Base-by-base conservation (phyloP, 2,329 filamentous ascomycete species). In the Leptographium galeiforme region DNA sequence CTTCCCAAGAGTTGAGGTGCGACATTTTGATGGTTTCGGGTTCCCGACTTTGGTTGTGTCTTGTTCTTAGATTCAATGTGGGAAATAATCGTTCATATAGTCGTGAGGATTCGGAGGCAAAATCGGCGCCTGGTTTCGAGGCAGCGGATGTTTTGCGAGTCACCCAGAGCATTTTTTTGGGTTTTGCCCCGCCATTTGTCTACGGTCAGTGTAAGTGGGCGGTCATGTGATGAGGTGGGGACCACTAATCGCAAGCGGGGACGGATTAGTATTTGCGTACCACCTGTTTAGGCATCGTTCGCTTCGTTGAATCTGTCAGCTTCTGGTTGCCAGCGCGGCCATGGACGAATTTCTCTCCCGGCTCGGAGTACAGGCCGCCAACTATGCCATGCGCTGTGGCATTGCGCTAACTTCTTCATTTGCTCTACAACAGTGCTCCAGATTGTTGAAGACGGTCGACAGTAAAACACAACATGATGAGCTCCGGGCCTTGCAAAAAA, bases 1-100 rank as follows among this genome's bases (percentile, higher is more conserved):
- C 89, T 72, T 97, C 90, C 87, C 93, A 97, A 58, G 89, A 95
- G 69, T 95, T 89, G 64, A 89, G 86, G 69, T 90, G 83, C 63
- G 90, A 56, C 58, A 60, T 60, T 46, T 32, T 59, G 36, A 32
- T 10, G 16, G 38, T 30, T 41, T 40, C 18, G 19, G 10, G 25
- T 32, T 19, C 13, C 19, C 14, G 41, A 44, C 30, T 32, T 10
- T 7, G 13, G 25, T 25, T 25, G 43, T 25, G 25, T 45, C 25
- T 16, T 13, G 30, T 19, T 19, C 36, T 10, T 12, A 16, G 36
- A 30, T 40, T 10, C 6, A n/a, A 32, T 8, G 30, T 10, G 8
- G 18, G 18, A 40, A 16, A n/a, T 4, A 25, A n/a, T n/a, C 7
- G 7, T 12, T 34, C 6, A 33, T 18, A 36, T 16, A 16, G 40